Percentiles rank a stretch among this genome's conserved stretches.
These are phyloP conservation scores for Sphaerostilbella broomeana DNA, from an alignment of 2,329 filamentous ascomycete species.

Conservation along the genomic window DNA sequence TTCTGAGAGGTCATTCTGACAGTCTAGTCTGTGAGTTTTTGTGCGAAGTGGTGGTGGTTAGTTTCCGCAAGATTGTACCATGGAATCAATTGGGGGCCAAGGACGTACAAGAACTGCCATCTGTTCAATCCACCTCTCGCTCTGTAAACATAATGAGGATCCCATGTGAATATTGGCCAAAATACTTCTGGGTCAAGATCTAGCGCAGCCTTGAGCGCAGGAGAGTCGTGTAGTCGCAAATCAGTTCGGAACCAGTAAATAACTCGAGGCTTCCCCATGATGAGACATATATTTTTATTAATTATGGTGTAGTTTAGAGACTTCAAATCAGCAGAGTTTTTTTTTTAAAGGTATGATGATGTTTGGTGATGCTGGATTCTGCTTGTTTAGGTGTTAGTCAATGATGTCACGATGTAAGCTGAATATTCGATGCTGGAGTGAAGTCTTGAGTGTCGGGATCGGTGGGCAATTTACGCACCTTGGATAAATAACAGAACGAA, in stretches of 20 bases:
- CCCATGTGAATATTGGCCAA: constrained; percentile 75
- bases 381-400: constrained; percentile 5
- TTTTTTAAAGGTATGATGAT: background rate
- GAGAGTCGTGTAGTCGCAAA: constrained; percentile 69
- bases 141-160: constrained; percentile 71
- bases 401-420: constrained; percentile 10
- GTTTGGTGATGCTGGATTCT: background rate
- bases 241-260: constrained; percentile 78
- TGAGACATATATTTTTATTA: too few relatives aligned
- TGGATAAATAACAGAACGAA: too few relatives aligned
- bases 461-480: too few relatives aligned
- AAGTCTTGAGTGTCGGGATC: constrained; percentile 4
- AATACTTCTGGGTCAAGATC: constrained; percentile 61
- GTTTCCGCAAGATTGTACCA: background rate
- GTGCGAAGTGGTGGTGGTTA: background rate
- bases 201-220: constrained; percentile 64
- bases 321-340: too few relatives aligned
- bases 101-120: constrained; percentile 60
- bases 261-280: constrained; percentile 38
- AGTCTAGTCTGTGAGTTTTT: constrained; percentile 56
- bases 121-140: constrained; percentile 64
- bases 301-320: too few relatives aligned
- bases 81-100: background rate
- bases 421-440: constrained; percentile 1
- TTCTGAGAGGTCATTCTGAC: constrained; percentile 61